Base-by-base conservation (phyloP, 768 basidiomycete genomes). In the Kwoniella shandongensis region DNA sequence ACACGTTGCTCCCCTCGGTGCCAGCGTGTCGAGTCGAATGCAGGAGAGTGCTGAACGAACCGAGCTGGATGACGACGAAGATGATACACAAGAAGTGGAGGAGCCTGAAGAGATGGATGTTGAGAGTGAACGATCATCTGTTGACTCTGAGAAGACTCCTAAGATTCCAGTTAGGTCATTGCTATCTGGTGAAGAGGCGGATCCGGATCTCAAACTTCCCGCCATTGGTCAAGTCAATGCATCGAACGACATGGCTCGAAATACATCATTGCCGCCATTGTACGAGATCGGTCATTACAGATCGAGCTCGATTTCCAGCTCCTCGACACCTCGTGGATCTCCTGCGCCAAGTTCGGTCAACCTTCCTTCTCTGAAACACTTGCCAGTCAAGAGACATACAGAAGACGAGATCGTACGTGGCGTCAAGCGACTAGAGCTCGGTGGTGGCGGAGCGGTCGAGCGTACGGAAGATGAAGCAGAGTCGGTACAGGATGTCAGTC, bases 371-470 rank as follows among this genome's bases (percentile, higher is more conserved):
- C n/a, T 32, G 10, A 32, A 10, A 30, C 40, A 30, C n/a, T n/a
- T 59, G 38, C 69, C 69, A 1, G 54, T 63, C 29, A 73, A 73
- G 57, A 22, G 72, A 20, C 72, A 70, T 47, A 73, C 72, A 15
- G 72, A 70, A 18, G 72, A 73, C 39, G 68, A 67, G 26, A 63
- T 73, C 44, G 54, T 61, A 3, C 40, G 69, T 3, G 69, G 65
- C 25, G 72, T 73, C 57, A 73, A 73, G 54, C 51, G 72, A 38
- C 41, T 73, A 4, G 72, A 73, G 47, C 51, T 73, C 17, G 61
- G 52, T n/a, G 57, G 54, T 35, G 51, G 57, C 4, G 52, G 52
- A 36, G 50, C 55, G 4, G 10, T 48, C 18, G 47, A 32, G 20
- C 17, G 29, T 18, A 22, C 23, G n/a, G 22, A 42, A 8, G 40